Percentiles rank a stretch among this genome's conserved stretches.
Evolutionary conservation across 352 stramenopile genomes (phyloP).

Genomic region (Globisporangium irregulare): DNA sequence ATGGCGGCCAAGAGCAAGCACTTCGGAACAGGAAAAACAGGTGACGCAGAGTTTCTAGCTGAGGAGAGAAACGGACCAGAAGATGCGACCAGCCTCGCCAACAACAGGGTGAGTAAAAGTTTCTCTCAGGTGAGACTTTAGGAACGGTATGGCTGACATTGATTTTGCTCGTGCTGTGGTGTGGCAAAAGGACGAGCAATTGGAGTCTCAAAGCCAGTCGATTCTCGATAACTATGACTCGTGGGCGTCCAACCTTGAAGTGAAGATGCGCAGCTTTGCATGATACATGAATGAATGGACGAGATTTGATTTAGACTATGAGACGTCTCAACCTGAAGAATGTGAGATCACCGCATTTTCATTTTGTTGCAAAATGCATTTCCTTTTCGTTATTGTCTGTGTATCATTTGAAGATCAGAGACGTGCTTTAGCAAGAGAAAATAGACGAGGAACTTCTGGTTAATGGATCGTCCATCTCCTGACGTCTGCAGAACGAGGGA

Average conservation of each 20-base stretch:
- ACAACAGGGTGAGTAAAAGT: conserved; percentile 6
- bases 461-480: background rate
- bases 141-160: background rate
- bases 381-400: background rate
- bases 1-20: background rate
- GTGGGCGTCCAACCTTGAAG: conserved; percentile 47
- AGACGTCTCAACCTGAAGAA: background rate
- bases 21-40: background rate
- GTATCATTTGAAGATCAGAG: background rate
- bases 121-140: background rate
- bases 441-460: background rate
- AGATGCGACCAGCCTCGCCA: conserved; percentile 2
- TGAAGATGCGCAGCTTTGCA: conserved; percentile 43
- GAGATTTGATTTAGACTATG: background rate
- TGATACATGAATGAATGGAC: conserved; percentile 20
- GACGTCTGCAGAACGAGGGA: too few species aligned
- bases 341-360: background rate
- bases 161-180: background rate
- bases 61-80: conserved; percentile 5
- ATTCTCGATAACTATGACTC: conserved; percentile 56
- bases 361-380: background rate
- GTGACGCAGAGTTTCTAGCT: background rate
- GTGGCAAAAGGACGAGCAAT: background rate
- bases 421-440: background rate
- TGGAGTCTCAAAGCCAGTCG: conserved; percentile 23